phyloP scores from a whole-genome alignment of 371 early-diverging fungal genomes.

The Mortierella sp. region DNA sequence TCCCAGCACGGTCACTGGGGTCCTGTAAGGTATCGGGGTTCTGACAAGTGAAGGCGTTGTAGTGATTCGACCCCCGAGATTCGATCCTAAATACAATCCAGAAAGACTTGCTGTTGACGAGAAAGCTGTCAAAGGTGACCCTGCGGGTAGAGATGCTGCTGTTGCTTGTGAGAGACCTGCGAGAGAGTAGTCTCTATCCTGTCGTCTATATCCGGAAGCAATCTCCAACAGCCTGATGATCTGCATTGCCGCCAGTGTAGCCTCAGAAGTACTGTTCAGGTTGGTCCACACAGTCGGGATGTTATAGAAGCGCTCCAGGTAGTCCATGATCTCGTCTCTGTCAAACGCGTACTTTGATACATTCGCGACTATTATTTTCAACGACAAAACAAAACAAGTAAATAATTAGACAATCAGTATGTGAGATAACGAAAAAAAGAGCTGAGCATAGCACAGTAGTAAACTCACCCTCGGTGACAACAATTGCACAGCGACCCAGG shows the following conservation, averaged over 20 bases:
- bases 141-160: background rate
- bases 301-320: conserved; percentile 22
- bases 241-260: conserved; percentile 28
- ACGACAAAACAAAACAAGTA: background rate
- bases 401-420: background rate
- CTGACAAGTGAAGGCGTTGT: conserved; percentile 12
- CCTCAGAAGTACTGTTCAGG: conserved; percentile 28
- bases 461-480: conserved; percentile 40
- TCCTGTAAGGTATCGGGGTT: conserved; percentile 17
- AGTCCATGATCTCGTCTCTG: conserved; percentile 46
- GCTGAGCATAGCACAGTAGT: background rate
- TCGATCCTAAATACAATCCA: conserved; percentile 15
- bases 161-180: conserved; percentile 4
- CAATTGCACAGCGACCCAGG: conserved; percentile 49
- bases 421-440: background rate
- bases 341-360: conserved; percentile 54
- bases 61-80: conserved; percentile 23
- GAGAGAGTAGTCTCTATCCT: background rate
- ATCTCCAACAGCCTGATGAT: conserved; percentile 42
- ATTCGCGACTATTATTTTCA: conserved; percentile 23
- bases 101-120: background rate
- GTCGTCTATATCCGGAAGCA: conserved; percentile 31
- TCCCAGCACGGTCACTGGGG: conserved; percentile 1
- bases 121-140: too few relatives aligned
- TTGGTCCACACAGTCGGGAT: conserved; percentile 46